Conservation (phyloP, 495 filamentous ascomycete genomes). For the Corynascus novoguineensis region DNA sequence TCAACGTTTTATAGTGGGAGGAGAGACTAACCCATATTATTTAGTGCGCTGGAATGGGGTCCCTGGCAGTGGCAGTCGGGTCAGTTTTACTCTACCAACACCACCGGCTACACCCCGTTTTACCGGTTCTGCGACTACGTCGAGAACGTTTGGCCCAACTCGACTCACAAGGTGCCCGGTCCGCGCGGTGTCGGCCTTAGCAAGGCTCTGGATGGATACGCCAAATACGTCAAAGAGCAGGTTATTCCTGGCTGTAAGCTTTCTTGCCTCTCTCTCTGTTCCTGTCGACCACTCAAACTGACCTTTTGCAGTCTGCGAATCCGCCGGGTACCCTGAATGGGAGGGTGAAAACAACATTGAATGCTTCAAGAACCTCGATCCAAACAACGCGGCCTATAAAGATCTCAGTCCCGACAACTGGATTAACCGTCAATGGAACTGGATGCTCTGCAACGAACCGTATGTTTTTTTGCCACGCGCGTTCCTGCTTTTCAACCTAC, state of each 20-base stretch:
- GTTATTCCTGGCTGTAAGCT: slow-evolving; percentile 39
- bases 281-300: neutral
- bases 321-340: slow-evolving; percentile 40
- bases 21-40: slow-evolving; percentile 1
- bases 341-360: slow-evolving; percentile 41
- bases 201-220: slow-evolving; percentile 31
- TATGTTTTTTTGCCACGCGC: slow-evolving; percentile 6
- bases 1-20: no score
- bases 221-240: slow-evolving; percentile 47
- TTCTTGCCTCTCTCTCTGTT: neutral
- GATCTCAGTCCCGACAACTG: slow-evolving; percentile 49
- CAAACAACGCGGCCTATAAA: slow-evolving; percentile 51
- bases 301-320: slow-evolving; percentile 19
- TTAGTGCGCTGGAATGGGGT: slow-evolving; percentile 46
- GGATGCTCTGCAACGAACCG: slow-evolving; percentile 64
- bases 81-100: slow-evolving; percentile 36
- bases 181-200: slow-evolving; percentile 24
- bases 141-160: slow-evolving; percentile 30
- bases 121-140: slow-evolving; percentile 35
- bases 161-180: slow-evolving; percentile 25
- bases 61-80: slow-evolving; percentile 54
- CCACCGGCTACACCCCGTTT: slow-evolving; percentile 20
- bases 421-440: slow-evolving; percentile 56
- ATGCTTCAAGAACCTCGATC: slow-evolving; percentile 56
- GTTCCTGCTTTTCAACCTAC: neutral